phyloP scores from a whole-genome alignment of 768 basidiomycete genomes.

The Panaeolus papilionaceus region DNA sequence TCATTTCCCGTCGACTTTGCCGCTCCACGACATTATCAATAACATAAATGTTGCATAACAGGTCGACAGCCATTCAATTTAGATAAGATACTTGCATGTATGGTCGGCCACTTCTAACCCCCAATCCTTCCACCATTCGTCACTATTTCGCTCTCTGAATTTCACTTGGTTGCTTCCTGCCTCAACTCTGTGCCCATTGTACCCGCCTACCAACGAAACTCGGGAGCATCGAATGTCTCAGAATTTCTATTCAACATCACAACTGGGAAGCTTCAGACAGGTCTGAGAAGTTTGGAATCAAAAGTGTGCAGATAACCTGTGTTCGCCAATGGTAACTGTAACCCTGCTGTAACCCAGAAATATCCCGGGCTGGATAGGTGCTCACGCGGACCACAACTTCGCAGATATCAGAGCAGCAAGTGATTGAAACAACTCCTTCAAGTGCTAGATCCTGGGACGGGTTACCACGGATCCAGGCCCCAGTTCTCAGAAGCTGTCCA shows the following conservation, averaged over 20 bases:
- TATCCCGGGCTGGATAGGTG: neutral
- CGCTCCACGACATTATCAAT: neutral
- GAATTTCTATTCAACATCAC: neutral
- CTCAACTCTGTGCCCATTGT: neutral
- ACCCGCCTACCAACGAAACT: neutral
- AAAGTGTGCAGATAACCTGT: neutral
- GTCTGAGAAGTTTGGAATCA: neutral
- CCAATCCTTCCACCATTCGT: no score
- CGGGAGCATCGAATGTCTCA: neutral
- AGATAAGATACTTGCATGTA: neutral
- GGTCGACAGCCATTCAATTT: neutral
- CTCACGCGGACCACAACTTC: neutral
- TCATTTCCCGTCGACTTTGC: neutral
- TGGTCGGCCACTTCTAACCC: no score
- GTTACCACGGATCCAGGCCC: conserved; percentile 7
- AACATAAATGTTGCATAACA: neutral
- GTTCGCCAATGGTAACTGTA: conserved; percentile 9
- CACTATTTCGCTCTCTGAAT: no score
- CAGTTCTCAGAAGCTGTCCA: conserved; percentile 1
- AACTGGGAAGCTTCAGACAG: neutral
- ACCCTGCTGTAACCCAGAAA: conserved; percentile 13
- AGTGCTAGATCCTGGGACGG: neutral
- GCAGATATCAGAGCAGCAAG: neutral
- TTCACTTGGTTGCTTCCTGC: neutral
- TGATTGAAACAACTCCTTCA: neutral